Conservation (phyloP, 805 yeast genomes). For the Wickerhamiella musiphila region DNA sequence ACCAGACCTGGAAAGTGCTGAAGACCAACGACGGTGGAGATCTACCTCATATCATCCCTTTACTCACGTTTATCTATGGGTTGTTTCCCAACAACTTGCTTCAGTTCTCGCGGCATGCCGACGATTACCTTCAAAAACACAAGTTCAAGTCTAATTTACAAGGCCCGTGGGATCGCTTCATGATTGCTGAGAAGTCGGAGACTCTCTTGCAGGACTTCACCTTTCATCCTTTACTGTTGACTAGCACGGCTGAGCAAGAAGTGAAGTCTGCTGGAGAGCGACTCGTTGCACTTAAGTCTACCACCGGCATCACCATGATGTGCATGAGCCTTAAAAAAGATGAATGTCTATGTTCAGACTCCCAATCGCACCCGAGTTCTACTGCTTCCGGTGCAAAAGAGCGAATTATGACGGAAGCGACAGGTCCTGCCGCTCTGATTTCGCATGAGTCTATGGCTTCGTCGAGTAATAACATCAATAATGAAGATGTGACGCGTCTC, state of each 20-base stretch:
- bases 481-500: neutral
- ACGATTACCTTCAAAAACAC: conserved; percentile 19
- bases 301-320: conserved; percentile 23
- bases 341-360: too few species aligned
- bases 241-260: conserved; percentile 23
- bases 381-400: too few species aligned
- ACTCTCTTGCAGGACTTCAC: conserved; percentile 22
- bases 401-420: too few species aligned
- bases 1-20: neutral
- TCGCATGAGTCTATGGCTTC: too few species aligned
- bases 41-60: conserved; percentile 19
- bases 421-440: too few species aligned
- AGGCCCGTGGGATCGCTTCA: conserved; percentile 23
- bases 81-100: conserved; percentile 35
- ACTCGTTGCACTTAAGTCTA: conserved; percentile 21
- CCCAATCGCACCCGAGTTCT: too few species aligned
- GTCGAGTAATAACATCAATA: neutral
- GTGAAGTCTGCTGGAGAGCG: conserved; percentile 17
- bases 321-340: conserved; percentile 17
- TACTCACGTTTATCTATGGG: conserved; percentile 39
- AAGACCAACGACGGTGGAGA: neutral
- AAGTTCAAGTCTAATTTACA: conserved; percentile 11
- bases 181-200: conserved; percentile 19
- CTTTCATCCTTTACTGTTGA: conserved; percentile 33
- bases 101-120: conserved; percentile 28